Base-by-base conservation (phyloP, 2,329 filamentous ascomycete genomes). In the Verticillium alfalfae region DNA sequence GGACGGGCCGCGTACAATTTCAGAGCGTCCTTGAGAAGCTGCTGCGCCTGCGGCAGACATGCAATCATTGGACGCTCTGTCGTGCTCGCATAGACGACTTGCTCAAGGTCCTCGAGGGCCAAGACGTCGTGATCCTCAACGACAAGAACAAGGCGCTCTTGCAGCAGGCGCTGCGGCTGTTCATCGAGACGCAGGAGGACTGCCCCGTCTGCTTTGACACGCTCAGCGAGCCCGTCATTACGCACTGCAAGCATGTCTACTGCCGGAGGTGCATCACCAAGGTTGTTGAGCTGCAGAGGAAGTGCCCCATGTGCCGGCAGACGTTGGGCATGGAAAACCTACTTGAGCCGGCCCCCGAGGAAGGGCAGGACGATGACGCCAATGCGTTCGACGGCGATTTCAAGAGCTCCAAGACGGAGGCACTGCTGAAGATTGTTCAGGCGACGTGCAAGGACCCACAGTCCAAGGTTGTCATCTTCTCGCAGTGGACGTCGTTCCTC, bases 31-130 rank as follows among this genome's bases (percentile, higher is more conserved):
- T 97, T 12, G 92, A 96, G 73, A 85, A 93, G 16, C 81, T 97
- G 5, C 84, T 97, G 6, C 88, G 93, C 13, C 84, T 96, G 66
- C 86, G 93, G 18, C 93, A 97, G 75, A 84, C 90, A 13, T 97
- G 93, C 75, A 93, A 94, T 66, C 93, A 96, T 72, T 96, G 92
- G 91, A 88, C 89, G 9, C 82, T 97, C 12, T 92, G 91, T 70
- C 89, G 88, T 58, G 82, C 89, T 37, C 87, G 91, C 13, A 82
- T 96, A n/a, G 83, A 84, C 10, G 85, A 87, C n/a, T 81, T 96
- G 26, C 80, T 94, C 70, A 79, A 84, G 22, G 78, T 91, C 2
- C 80, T 96, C 2, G 88, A 91, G 54, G 81, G 84, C 16, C 80
- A 90, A 66, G 84, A 86, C 57, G 79, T 88, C 1, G 88, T 96